Conservation (phyloP, 179 eudicot species). For the Pouteria campechiana region DNA sequence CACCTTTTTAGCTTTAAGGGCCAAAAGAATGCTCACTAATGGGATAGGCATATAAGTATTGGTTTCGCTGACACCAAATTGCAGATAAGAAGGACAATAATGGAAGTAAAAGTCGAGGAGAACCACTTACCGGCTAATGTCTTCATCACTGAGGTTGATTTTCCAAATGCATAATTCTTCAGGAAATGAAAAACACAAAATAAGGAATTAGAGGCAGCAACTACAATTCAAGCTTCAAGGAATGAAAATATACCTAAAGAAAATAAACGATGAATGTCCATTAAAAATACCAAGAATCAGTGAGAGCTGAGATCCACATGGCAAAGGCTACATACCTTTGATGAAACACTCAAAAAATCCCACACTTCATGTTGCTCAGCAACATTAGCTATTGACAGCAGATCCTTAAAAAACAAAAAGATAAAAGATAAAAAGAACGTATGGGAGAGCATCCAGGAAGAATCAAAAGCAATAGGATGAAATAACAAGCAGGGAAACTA, state of each 20-base stretch:
- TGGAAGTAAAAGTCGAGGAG: background rate
- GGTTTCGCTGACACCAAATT: too few species aligned
- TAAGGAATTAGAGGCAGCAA: background rate
- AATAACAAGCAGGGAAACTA: background rate
- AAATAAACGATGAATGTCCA: too few species aligned
- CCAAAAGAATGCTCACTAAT: too few species aligned
- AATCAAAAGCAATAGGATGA: background rate
- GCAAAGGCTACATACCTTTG: constrained; percentile 47
- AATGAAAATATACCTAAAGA: background rate
- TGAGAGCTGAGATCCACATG: background rate
- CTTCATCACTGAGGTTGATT: constrained; percentile 82
- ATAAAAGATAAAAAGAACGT: constrained; percentile 2
- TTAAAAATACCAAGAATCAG: background rate
- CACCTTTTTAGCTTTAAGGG: too few species aligned
- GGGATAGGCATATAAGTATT: too few species aligned
- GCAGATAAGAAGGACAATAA: background rate
- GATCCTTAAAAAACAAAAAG: constrained; percentile 47
- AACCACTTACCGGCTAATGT: constrained; percentile 70
- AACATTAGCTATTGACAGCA: constrained; percentile 90
- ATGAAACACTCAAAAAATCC: constrained; percentile 91
- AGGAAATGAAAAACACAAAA: constrained; percentile 8
- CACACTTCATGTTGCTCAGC: constrained; percentile 99
- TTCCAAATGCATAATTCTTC: constrained; percentile 94
- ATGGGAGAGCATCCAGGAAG: background rate
- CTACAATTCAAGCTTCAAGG: background rate